A percentile compares a stretch with the other conserved stretches of the same genome.
Conservation (phyloP, 352 stramenopile genomes). For the Pythium guiyangense region DNA sequence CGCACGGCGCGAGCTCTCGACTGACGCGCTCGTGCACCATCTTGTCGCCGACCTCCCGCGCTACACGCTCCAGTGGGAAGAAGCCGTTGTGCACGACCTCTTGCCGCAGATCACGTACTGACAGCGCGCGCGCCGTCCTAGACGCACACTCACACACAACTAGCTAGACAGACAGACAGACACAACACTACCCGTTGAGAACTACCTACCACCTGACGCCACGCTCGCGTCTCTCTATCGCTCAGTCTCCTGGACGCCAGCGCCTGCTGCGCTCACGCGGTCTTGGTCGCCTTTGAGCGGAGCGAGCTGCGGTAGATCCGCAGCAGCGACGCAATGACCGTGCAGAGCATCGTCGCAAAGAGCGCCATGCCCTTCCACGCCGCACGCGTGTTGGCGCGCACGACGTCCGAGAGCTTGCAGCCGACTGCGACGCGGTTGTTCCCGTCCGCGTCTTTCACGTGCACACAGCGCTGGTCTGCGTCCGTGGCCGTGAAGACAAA, state of each 20-base stretch:
- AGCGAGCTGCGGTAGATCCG: conserved; percentile 65
- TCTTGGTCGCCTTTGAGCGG: conserved; percentile 50
- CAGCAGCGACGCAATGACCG: conserved; percentile 52
- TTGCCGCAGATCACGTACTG: conserved; percentile 15
- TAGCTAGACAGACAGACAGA: too few relatives aligned
- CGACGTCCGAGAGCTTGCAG: conserved; percentile 42
- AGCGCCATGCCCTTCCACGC: conserved; percentile 54
- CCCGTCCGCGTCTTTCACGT: conserved; percentile 14
- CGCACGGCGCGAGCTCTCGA: conserved; percentile 14
- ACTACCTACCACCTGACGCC: not conserved
- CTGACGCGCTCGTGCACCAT: conserved; percentile 20
- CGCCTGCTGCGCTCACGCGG: conserved; percentile 14
- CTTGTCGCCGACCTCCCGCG: conserved; percentile 34
- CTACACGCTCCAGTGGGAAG: conserved; percentile 41
- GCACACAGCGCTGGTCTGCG: conserved; percentile 28
- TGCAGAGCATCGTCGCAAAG: conserved; percentile 48
- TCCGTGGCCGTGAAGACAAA: conserved; percentile 50
- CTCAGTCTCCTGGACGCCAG: conserved; percentile 5
- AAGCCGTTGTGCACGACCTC: conserved; percentile 34
- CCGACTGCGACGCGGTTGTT: conserved; percentile 20
- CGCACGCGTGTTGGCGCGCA: conserved; percentile 29
- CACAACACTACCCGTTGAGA: too few relatives aligned
- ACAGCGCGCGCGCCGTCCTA: not conserved
- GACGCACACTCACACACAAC: not conserved
- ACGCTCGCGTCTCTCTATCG: not conserved